Conservation (phyloP, 1,139 yeast species). For the Tardiomyces digboiensis region DNA sequence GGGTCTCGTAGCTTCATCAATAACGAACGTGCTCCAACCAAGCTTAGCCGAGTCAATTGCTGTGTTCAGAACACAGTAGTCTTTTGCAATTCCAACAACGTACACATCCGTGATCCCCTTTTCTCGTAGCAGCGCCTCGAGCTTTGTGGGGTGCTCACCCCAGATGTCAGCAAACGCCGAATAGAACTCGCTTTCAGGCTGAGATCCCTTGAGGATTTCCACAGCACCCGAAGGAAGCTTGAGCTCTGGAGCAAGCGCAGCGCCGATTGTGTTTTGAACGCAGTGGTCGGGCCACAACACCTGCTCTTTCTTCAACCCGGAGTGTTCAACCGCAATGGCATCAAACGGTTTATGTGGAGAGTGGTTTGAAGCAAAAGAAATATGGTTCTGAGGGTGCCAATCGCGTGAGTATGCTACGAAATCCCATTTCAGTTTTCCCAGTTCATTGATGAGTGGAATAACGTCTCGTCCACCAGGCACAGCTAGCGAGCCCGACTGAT, state of each 20-base stretch:
- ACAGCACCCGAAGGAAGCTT: slow-evolving; percentile 11
- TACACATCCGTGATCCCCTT: slow-evolving; percentile 48
- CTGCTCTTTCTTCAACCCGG: slow-evolving; percentile 18
- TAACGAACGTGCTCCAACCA: slow-evolving; percentile 57
- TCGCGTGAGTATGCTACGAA: slow-evolving; percentile 69
- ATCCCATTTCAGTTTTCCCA: slow-evolving; percentile 43
- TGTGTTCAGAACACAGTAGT: slow-evolving; percentile 72
- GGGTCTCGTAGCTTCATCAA: slow-evolving; percentile 37
- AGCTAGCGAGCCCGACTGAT: slow-evolving; percentile 60
- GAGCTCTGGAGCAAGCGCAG: slow-evolving; percentile 48
- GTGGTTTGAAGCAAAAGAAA: slow-evolving; percentile 74
- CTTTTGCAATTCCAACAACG: slow-evolving; percentile 79
- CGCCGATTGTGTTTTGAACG: slow-evolving; percentile 59
- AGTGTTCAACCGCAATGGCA: slow-evolving; percentile 37
- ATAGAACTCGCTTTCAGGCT: slow-evolving; percentile 71
- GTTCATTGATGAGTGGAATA: slow-evolving; percentile 39
- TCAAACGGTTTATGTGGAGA: slow-evolving; percentile 42
- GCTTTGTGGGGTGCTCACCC: slow-evolving; percentile 61
- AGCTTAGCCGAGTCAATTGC: slow-evolving; percentile 54
- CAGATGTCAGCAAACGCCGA: slow-evolving; percentile 84
- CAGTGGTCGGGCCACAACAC: slow-evolving; percentile 89
- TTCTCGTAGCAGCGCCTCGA: slow-evolving; percentile 38
- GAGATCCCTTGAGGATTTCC: slow-evolving; percentile 59
- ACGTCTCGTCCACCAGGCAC: slow-evolving; percentile 57
- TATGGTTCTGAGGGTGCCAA: slow-evolving; percentile 79